Conservation (phyloP, 257 asterid genomes). For the Przewalskia tangutica region DNA sequence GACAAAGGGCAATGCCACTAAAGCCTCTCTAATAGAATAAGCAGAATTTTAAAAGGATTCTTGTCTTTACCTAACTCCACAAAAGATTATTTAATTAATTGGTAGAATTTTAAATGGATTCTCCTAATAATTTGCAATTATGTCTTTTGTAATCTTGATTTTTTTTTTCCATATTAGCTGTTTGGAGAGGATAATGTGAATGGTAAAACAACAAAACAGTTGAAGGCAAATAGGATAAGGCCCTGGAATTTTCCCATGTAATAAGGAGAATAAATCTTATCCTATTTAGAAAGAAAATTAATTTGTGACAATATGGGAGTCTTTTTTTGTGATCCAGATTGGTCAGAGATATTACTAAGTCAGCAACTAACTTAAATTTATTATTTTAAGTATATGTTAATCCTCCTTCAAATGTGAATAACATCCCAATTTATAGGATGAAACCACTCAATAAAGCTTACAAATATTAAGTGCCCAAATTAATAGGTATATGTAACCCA, state of each 20-base stretch:
- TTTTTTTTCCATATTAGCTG: too few species aligned
- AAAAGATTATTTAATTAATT: too few species aligned
- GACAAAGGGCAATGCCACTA: not conserved
- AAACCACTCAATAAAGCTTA: too few species aligned
- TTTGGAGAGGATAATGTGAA: not conserved
- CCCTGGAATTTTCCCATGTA: not conserved
- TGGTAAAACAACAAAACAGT: not conserved
- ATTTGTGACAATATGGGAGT: not conserved
- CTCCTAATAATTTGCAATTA: not conserved
- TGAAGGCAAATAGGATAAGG: not conserved
- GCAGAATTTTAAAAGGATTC: not conserved
- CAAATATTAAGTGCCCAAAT: too few species aligned
- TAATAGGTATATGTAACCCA: too few species aligned
- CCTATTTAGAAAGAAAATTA: not conserved
- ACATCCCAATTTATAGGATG: too few species aligned
- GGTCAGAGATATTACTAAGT: not conserved
- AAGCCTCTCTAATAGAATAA: not conserved
- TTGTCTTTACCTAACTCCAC: not conserved
- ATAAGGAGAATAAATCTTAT: not conserved
- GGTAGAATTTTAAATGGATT: not conserved
- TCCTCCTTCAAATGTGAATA: too few species aligned
- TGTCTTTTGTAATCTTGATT: not conserved
- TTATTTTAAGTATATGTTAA: too few species aligned
- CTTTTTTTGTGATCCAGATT: not conserved
- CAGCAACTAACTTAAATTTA: not conserved